These are phyloP conservation scores for Gossypium aridum DNA, from an alignment of 441 rosid genomes.

Conservation along the genomic window DNA sequence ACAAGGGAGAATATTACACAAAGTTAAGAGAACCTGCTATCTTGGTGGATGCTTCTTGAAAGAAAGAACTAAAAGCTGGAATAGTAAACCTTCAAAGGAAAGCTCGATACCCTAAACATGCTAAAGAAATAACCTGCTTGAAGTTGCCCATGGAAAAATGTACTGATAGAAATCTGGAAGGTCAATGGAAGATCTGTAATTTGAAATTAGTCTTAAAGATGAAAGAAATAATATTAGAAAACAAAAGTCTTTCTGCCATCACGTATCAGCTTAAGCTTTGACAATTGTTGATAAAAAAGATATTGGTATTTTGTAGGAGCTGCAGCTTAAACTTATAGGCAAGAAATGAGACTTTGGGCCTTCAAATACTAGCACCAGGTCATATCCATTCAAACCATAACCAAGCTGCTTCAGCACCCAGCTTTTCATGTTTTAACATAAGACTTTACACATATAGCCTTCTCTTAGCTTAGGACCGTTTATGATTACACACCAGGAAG, in stretches of 20 bases:
- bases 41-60: neutral
- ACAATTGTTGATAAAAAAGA: conserved; percentile 1
- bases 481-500: neutral
- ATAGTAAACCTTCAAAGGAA: neutral
- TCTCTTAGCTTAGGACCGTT: neutral
- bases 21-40: neutral
- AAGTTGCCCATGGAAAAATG: neutral
- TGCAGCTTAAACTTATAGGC: neutral
- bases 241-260: neutral
- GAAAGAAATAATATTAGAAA: neutral
- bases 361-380: neutral
- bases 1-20: neutral
- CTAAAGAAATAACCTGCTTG: neutral
- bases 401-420: neutral
- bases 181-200: neutral
- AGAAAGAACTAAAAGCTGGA: neutral
- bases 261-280: neutral
- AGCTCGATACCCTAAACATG: neutral
- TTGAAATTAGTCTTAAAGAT: neutral
- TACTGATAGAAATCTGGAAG: neutral
- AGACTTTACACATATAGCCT: neutral
- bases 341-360: neutral
- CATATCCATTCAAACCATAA: neutral
- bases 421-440: conserved; percentile 2
- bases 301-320: neutral